phyloP scores from a whole-genome alignment of 1,284 basidiomycete genomes.

The Apiotrichum porosum region DNA sequence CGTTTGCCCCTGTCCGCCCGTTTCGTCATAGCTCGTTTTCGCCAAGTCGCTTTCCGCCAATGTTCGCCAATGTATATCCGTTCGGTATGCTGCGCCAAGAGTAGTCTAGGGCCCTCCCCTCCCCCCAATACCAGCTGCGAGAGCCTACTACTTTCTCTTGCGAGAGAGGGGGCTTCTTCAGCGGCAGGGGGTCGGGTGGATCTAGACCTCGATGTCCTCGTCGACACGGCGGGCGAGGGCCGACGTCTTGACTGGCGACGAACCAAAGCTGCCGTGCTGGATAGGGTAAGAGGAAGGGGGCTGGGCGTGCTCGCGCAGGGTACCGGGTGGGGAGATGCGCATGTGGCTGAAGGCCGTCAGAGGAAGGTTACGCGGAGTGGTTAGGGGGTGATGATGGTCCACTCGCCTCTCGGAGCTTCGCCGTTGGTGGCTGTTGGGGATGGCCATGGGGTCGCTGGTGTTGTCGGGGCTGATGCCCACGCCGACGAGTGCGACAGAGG shows the following conservation, averaged over 20 bases:
- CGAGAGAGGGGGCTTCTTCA: too few relatives aligned
- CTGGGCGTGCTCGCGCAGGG: constrained; percentile 32
- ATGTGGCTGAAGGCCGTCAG: constrained; percentile 22
- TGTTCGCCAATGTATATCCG: too few relatives aligned
- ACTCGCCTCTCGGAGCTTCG: constrained; percentile 40
- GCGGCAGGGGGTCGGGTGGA: too few relatives aligned
- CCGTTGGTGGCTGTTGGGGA: constrained; percentile 32
- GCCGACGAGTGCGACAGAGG: constrained; percentile 25
- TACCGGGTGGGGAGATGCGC: constrained; percentile 39
- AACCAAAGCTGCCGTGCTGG: constrained; percentile 35
- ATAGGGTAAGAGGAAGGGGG: constrained; percentile 40
- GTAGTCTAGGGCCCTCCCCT: too few relatives aligned
- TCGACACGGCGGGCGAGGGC: constrained; percentile 38
- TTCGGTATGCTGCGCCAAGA: too few relatives aligned
- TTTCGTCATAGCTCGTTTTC: too few relatives aligned
- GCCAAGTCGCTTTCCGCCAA: too few relatives aligned
- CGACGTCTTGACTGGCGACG: constrained; percentile 46
- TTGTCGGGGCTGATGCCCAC: constrained; percentile 42
- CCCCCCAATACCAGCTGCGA: too few relatives aligned
- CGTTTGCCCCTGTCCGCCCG: too few relatives aligned
- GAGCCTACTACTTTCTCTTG: too few relatives aligned
- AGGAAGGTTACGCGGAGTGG: too few relatives aligned
- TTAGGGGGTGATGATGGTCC: too few relatives aligned
- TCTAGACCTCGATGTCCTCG: constrained; percentile 35
- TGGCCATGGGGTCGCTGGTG: constrained; percentile 34